Conservation (phyloP, 2,329 filamentous ascomycete species). For the Pyrenochaeta sp. region DNA sequence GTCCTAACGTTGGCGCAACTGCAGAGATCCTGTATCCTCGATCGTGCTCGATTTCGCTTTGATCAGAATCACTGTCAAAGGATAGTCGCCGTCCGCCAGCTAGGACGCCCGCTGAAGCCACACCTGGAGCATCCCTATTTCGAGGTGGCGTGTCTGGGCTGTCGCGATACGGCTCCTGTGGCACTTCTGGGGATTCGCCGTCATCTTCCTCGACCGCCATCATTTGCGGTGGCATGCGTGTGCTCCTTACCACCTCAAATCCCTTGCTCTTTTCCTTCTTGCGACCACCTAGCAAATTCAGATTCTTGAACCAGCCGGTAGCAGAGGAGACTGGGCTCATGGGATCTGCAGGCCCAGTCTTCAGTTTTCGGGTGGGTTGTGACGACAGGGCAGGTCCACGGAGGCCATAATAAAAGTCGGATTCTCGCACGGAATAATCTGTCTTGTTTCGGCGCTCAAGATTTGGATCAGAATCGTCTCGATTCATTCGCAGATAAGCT, state of each 20-base stretch:
- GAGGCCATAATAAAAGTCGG: constrained; percentile 96
- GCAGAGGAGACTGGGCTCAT: constrained; percentile 90
- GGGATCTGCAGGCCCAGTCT: constrained; percentile 93
- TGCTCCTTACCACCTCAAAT: constrained; percentile 93
- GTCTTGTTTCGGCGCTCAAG: constrained; percentile 66
- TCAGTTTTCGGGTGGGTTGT: constrained; percentile 81
- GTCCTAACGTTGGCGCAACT: constrained; percentile 66
- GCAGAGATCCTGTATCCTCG: constrained; percentile 56
- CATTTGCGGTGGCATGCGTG: constrained; percentile 78
- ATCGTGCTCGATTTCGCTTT: constrained; percentile 54
- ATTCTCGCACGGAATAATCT: constrained; percentile 93
- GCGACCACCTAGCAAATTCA: constrained; percentile 76
- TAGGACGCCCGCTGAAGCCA: constrained; percentile 24
- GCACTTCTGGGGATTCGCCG: constrained; percentile 56
- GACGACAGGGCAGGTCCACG: constrained; percentile 87
- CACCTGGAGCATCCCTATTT: constrained; percentile 17
- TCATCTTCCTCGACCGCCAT: constrained; percentile 69
- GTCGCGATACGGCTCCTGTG: constrained; percentile 62
- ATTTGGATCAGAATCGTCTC: constrained; percentile 63
- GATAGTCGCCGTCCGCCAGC: constrained; percentile 52
- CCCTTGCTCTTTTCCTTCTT: constrained; percentile 95
- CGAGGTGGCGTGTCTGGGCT: constrained; percentile 52
- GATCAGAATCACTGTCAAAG: constrained; percentile 48
- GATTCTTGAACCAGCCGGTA: constrained; percentile 81
- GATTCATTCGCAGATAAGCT: constrained; percentile 61